These are phyloP conservation scores for Fusarium chlamydosporum DNA, from an alignment of 2,329 filamentous ascomycete species.

Conservation along the genomic window DNA sequence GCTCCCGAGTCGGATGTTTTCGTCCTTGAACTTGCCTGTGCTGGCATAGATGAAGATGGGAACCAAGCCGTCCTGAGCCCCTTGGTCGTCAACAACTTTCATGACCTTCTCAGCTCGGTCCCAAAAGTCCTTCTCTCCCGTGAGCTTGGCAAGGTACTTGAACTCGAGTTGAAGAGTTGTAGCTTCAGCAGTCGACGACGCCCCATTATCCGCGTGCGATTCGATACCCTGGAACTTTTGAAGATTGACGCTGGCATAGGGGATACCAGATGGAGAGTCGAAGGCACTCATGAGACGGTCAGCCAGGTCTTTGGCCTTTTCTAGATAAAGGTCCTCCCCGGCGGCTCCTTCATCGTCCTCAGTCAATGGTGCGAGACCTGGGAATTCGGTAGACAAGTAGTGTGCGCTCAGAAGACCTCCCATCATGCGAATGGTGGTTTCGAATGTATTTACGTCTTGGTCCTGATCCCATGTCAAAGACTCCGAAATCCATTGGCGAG, in stretches of 20 bases:
- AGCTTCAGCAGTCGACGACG: constrained; percentile 94
- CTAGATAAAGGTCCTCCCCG: constrained; percentile 92
- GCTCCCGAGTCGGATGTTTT: constrained; percentile 92
- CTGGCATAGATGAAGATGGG: constrained; percentile 92
- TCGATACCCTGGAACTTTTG: constrained; percentile 80
- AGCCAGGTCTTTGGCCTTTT: constrained; percentile 94
- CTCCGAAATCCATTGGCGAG: constrained; percentile 88
- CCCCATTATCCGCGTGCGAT: constrained; percentile 87
- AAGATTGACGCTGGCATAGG: constrained; percentile 91
- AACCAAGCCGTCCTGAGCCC: constrained; percentile 82
- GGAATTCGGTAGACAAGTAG: constrained; percentile 89
- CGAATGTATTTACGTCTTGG: constrained; percentile 97
- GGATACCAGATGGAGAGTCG: constrained; percentile 87
- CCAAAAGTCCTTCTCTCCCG: constrained; percentile 94
- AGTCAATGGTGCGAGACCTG: constrained; percentile 79
- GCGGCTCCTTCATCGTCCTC: constrained; percentile 79
- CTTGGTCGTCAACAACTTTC: constrained; percentile 87
- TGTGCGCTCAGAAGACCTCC: constrained; percentile 93
- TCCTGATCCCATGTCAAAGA: constrained; percentile 89
- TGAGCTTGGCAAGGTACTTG: constrained; percentile 96
- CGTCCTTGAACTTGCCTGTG: constrained; percentile 81
- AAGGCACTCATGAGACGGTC: constrained; percentile 90
- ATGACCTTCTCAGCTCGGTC: constrained; percentile 92
- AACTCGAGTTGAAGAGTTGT: constrained; percentile 94
- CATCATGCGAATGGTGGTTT: constrained; percentile 98